Evolutionary conservation across 805 yeast genomes (phyloP).

Genomic region (Ogataea nakhonphanomensis): DNA sequence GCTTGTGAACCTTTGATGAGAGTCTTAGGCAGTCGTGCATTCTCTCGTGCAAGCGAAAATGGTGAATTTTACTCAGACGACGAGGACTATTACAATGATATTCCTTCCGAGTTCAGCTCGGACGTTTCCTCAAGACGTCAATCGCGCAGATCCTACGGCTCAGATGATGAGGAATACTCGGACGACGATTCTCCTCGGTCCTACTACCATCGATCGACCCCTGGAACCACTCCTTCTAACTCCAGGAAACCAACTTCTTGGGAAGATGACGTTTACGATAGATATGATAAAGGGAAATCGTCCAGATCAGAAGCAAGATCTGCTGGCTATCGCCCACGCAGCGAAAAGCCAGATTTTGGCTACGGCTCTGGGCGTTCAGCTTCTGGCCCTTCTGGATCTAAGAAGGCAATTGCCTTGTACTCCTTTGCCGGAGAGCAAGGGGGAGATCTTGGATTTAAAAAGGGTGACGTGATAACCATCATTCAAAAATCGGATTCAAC

Average conservation of each 20-base stretch:
- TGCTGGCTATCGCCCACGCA: conserved; percentile 32
- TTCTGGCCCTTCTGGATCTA: conserved; percentile 35
- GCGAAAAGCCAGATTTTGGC: conserved; percentile 36
- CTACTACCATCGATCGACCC: conserved; percentile 21
- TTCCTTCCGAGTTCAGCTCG: conserved; percentile 65
- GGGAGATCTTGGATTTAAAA: conserved; percentile 91
- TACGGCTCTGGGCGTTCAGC: conserved; percentile 34
- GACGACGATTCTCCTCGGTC: conserved; percentile 39
- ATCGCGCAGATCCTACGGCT: conserved; percentile 24
- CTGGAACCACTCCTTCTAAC: conserved; percentile 12
- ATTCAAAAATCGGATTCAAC: conserved; percentile 80
- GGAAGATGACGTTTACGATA: conserved; percentile 87
- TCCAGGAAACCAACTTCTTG: conserved; percentile 45
- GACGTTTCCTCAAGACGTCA: conserved; percentile 32
- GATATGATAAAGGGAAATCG: conserved; percentile 32
- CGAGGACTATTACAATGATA: conserved; percentile 71
- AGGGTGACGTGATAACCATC: conserved; percentile 90
- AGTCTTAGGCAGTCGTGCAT: conserved; percentile 81
- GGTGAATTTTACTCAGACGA: conserved; percentile 50
- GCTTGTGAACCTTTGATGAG: conserved; percentile 84
- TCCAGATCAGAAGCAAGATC: conserved; percentile 21
- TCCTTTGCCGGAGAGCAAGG: conserved; percentile 87
- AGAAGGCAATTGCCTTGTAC: conserved; percentile 84
- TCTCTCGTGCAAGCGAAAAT: conserved; percentile 46
- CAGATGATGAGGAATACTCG: conserved; percentile 31